phyloP scores from a whole-genome alignment of 1,139 yeast genomes.

The Trichomonascaceae sp. region DNA sequence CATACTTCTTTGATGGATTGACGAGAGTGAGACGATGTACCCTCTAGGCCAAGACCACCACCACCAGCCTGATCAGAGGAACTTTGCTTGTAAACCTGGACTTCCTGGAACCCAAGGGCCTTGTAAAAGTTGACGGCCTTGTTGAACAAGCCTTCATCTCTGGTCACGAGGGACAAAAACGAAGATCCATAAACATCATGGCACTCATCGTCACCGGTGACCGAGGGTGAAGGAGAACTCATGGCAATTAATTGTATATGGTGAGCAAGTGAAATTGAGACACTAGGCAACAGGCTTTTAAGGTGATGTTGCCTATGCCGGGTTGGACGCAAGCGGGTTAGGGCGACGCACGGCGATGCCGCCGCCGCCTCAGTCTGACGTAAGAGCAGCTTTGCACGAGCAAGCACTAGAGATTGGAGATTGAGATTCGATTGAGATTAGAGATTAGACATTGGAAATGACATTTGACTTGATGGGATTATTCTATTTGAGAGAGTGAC shows the following conservation, averaged over 20 bases:
- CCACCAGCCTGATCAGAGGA: slow-evolving; percentile 11
- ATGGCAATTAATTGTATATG: neutral
- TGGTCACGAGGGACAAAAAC: slow-evolving; percentile 48
- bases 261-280: no score
- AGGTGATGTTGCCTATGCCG: no score
- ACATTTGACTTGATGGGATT: no score
- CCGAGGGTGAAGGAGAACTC: neutral
- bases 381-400: no score
- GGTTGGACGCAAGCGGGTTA: no score
- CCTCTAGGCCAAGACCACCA: slow-evolving; percentile 17
- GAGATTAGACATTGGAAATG: no score
- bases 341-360: no score
- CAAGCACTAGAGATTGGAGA: no score
- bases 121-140: slow-evolving; percentile 40
- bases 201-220: neutral
- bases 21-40: slow-evolving; percentile 18
- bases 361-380: no score
- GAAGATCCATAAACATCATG: slow-evolving; percentile 20
- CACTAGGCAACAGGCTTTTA: no score
- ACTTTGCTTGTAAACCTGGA: slow-evolving; percentile 29
- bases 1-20: slow-evolving; percentile 16
- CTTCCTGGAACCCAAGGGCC: slow-evolving; percentile 42
- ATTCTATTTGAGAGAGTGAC: no score
- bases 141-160: slow-evolving; percentile 32
- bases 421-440: no score